phyloP scores from a whole-genome alignment of 1,284 basidiomycete species.

The Blastosporella zonata region DNA sequence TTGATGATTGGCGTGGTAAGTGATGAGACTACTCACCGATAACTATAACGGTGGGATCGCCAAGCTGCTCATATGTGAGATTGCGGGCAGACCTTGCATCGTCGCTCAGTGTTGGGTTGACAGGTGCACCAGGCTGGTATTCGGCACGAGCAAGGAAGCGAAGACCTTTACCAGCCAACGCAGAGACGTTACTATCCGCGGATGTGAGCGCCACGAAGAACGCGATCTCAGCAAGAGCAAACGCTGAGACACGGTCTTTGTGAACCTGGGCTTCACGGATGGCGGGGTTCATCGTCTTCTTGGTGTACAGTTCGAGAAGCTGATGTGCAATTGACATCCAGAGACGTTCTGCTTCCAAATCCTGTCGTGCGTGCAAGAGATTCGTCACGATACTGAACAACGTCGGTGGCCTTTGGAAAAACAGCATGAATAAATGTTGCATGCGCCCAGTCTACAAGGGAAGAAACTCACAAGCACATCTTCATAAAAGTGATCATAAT shows the following conservation, averaged over 20 bases:
- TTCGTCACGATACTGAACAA: conserved; percentile 56
- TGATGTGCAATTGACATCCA: conserved; percentile 64
- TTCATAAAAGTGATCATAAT: conserved; percentile 33
- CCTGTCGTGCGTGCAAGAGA: conserved; percentile 54
- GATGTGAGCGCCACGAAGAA: conserved; percentile 70
- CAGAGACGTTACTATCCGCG: conserved; percentile 60
- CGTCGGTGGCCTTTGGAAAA: conserved; percentile 45
- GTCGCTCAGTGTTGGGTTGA: conserved; percentile 45
- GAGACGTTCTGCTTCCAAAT: conserved; percentile 60
- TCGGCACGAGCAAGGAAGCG: conserved; percentile 66
- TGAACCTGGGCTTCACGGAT: conserved; percentile 48
- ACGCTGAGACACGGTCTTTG: conserved; percentile 52
- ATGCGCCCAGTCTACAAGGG: conserved; percentile 15
- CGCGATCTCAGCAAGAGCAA: conserved; percentile 67
- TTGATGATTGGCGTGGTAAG: conserved; percentile 1
- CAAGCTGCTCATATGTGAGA: conserved; percentile 73
- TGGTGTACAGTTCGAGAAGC: conserved; percentile 53
- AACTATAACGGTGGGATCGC: conserved; percentile 65
- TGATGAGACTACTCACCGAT: conserved; percentile 50
- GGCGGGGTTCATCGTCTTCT: conserved; percentile 43
- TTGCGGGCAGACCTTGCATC: conserved; percentile 66
- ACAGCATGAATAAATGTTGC: conserved; percentile 8
- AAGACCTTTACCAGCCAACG: conserved; percentile 64
- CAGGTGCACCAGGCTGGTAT: conserved; percentile 52
- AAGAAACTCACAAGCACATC: conserved; percentile 27